Base-by-base conservation (phyloP, 2,329 filamentous ascomycete genomes). In the Claviceps citrina region DNA sequence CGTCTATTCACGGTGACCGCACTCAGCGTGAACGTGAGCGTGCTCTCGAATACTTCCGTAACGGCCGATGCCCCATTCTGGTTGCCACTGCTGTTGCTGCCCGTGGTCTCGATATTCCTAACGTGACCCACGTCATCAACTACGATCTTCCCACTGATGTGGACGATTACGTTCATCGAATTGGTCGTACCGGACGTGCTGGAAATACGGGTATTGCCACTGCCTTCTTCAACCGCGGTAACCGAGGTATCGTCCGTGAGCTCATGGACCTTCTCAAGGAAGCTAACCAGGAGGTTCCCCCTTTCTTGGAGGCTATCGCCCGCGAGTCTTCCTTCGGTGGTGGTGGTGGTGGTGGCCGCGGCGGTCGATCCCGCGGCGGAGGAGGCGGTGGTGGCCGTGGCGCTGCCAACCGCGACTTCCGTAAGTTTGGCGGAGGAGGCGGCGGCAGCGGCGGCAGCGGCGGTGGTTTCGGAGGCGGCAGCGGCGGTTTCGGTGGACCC, bases 221-320 rank as follows among this genome's bases (percentile, higher is more conserved):
- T 52, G 91, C 91, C 42, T 98, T 98, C 75, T 96, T 98, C 81
- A 98, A 98, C 76, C 89, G 91, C 59, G 89, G 89, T 57, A 98
- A 98, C 73, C 85, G 91, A 55, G 91, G 91, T 66, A 85, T 98
- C 51, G 91, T 96, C 48, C 83, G 91, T 51, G 91, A 96, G 54
- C 78, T 98, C 46, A 76, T 98, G 53, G 91, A 98, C n/a, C 78
- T 98, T 22, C 76, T 98, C 51, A 96, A 96, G 73, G 91, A 98
- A 64, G 91, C 91, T 50, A 93, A 98, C 69, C 91, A 98, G 64
- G 91, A 98, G 57, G 76, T 96, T 47, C 91, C 91, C 25, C 60
- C 73, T 36, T 98, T 96, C 76, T 73, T 98, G 45, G 91, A 98
- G 73, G 93, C 83, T 57, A 94, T 98, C 64, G 89, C 91, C 54